Conservation (phyloP, 2,329 filamentous ascomycete species). For the Alternaria alternata region DNA sequence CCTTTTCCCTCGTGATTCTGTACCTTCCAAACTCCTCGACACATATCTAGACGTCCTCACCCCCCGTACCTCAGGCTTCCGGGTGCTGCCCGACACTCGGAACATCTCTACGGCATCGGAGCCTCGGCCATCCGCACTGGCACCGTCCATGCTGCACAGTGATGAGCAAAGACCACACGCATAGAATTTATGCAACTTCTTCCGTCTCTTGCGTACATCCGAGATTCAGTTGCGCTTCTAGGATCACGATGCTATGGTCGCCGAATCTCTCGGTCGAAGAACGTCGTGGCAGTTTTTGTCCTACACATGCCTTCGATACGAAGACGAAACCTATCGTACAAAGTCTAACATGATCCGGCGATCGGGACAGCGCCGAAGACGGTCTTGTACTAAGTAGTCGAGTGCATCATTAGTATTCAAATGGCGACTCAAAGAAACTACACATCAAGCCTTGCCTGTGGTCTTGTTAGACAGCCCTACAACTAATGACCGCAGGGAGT, state of each 20-base stretch:
- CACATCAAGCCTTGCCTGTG: background rate
- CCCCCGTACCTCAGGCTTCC: background rate
- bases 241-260: background rate
- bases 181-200: background rate
- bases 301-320: background rate
- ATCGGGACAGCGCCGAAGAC: background rate
- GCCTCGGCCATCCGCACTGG: background rate
- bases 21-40: background rate
- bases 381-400: background rate
- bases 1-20: constrained; percentile 1
- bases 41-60: background rate
- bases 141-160: constrained; percentile 6
- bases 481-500: background rate
- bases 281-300: background rate
- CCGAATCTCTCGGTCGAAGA: background rate
- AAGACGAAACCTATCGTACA: background rate
- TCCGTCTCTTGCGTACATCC: background rate
- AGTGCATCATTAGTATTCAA: background rate
- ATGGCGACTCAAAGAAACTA: too few relatives aligned
- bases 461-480: background rate
- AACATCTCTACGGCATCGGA: constrained; percentile 1
- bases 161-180: constrained; percentile 3
- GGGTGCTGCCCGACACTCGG: background rate
- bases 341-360: background rate
- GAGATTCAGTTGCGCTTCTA: background rate